phyloP scores from a whole-genome alignment of 2,329 filamentous ascomycete genomes.

The Alternaria incomplexa region DNA sequence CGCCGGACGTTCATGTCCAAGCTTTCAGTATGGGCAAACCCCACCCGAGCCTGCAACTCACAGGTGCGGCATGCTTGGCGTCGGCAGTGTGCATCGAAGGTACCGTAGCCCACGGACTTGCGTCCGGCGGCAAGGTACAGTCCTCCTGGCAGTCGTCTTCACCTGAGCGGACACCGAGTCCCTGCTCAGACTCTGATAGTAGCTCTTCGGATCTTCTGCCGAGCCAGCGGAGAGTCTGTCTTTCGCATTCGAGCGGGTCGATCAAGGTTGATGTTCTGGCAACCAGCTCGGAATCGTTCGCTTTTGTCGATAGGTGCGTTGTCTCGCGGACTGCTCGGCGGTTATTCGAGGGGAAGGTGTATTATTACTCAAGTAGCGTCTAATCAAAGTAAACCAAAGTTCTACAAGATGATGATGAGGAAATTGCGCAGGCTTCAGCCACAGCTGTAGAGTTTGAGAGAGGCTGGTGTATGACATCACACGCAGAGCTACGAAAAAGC shows the following conservation, averaged over 20 bases:
- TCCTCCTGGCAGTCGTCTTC: conserved; percentile 5
- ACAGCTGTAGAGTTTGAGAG: not conserved
- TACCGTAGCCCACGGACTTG: conserved; percentile 29
- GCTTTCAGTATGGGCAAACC: conserved; percentile 43
- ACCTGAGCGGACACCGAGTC: conserved; percentile 20
- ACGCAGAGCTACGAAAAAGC: conserved; percentile 1
- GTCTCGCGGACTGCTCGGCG: conserved; percentile 43
- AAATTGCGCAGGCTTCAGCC: not conserved
- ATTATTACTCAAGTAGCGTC: conserved; percentile 17
- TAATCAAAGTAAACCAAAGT: not conserved
- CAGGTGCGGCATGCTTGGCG: conserved; percentile 40
- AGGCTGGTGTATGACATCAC: conserved; percentile 20
- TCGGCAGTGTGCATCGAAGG: conserved; percentile 38
- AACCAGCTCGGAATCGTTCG: conserved; percentile 19
- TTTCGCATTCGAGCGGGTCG: conserved; percentile 33
- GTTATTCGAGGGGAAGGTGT: conserved; percentile 41
- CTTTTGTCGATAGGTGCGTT: conserved; percentile 30
- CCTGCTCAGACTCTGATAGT: conserved; percentile 2
- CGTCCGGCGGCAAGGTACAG: not conserved
- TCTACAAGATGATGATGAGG: not conserved
- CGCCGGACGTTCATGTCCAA: conserved; percentile 24
- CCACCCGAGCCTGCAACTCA: conserved; percentile 43
- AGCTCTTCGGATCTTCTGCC: conserved; percentile 3
- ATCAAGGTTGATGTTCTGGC: conserved; percentile 34
- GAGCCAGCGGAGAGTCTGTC: conserved; percentile 7